These are phyloP conservation scores for Fusarium luffae DNA, from an alignment of 2,329 filamentous ascomycete genomes.

Conservation along the genomic window DNA sequence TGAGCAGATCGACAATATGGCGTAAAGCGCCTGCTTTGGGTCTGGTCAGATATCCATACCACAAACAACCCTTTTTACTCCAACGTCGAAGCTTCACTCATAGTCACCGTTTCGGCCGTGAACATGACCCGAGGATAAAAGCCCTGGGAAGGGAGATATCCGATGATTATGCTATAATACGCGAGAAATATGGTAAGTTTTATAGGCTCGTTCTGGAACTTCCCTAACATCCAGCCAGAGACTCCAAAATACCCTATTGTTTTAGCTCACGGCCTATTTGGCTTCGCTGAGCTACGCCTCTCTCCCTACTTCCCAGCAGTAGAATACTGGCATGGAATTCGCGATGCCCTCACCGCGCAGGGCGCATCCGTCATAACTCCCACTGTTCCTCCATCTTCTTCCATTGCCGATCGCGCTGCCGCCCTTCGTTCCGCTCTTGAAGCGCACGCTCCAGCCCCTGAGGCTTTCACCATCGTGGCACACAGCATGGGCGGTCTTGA, in stretches of 20 bases:
- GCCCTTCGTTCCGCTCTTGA: constrained; percentile 67
- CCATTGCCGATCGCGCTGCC: constrained; percentile 69
- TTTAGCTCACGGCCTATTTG: constrained; percentile 72
- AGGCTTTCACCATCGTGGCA: constrained; percentile 78
- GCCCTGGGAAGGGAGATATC: constrained; percentile 56
- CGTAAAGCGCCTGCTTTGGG: constrained; percentile 20
- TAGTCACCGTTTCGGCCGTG: constrained; percentile 15
- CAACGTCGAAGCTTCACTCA: constrained; percentile 29
- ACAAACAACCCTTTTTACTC: constrained; percentile 10
- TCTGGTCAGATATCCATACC: not conserved
- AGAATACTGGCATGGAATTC: constrained; percentile 74
- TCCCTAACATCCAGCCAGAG: constrained; percentile 48
- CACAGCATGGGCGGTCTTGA: constrained; percentile 77
- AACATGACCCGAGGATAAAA: constrained; percentile 54
- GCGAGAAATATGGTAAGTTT: constrained; percentile 57
- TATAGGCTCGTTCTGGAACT: not conserved
- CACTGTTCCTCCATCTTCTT: constrained; percentile 69
- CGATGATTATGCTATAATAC: constrained; percentile 60
- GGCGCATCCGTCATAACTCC: constrained; percentile 68
- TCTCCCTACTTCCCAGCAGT: constrained; percentile 64
- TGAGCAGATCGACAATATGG: constrained; percentile 34
- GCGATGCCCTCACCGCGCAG: constrained; percentile 64
- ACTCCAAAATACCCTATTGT: constrained; percentile 71
- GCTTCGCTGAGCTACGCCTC: constrained; percentile 68
- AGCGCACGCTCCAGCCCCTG: constrained; percentile 49